Evolutionary conservation across 345 rosid genomes (phyloP).

Genomic region (Kernera saxatilis): DNA sequence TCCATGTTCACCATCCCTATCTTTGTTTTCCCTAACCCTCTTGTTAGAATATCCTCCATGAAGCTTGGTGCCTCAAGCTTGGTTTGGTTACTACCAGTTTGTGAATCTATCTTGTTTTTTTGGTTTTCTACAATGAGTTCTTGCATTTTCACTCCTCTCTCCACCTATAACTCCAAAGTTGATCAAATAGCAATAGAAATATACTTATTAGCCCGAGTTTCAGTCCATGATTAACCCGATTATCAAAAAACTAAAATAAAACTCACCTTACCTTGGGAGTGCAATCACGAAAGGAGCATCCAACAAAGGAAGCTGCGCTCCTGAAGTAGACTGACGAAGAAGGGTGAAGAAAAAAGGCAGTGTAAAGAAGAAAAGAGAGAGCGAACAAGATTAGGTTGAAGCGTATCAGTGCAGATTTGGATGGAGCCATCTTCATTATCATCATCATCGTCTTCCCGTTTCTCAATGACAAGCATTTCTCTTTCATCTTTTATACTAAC

Average conservation of each 20-base stretch:
- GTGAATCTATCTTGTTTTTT: not conserved
- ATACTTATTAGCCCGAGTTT: not conserved
- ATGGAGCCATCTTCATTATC: conserved; percentile 49
- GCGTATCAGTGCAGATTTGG: conserved; percentile 56
- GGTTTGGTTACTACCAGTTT: conserved; percentile 23
- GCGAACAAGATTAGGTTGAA: conserved; percentile 60
- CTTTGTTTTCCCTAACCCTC: conserved; percentile 38
- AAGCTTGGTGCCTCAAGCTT: conserved; percentile 62
- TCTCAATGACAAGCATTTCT: conserved; percentile 20
- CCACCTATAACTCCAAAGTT: conserved; percentile 33
- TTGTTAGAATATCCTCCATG: conserved; percentile 43
- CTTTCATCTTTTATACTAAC: conserved; percentile 36
- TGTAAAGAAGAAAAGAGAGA: conserved; percentile 53
- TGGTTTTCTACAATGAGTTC: conserved; percentile 34
- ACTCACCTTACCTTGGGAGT: conserved; percentile 96
- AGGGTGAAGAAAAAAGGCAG: conserved; percentile 54
- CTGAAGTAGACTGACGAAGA: conserved; percentile 58
- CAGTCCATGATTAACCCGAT: not conserved
- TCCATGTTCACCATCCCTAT: conserved; percentile 86
- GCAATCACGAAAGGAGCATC: conserved; percentile 74
- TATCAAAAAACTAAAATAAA: not conserved
- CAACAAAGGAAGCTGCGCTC: conserved; percentile 55
- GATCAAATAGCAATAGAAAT: not conserved
- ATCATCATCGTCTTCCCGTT: conserved; percentile 29
- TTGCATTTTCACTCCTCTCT: conserved; percentile 57